Evolutionary conservation across 352 stramenopile species (phyloP), one percentile per base, ranked within the genome.

Genomic region (Globisporangium paddicum): DNA sequence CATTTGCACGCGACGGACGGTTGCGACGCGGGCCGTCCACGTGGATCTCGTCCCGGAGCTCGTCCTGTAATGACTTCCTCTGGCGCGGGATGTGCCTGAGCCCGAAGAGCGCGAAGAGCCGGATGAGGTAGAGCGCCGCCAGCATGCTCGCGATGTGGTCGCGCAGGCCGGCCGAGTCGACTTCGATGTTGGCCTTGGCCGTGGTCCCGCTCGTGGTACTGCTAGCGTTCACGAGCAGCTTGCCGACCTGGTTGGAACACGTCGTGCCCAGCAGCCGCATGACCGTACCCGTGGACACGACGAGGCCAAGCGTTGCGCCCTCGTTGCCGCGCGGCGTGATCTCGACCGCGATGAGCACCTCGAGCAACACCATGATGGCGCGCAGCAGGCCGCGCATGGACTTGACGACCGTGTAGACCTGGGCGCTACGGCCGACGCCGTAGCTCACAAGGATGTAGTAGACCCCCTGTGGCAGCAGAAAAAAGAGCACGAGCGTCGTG

Each of bases 261-360:
- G 73, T 82, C 2, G 74, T 74, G 0, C 72, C 68, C 0, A 86
- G 40, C 14, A 87, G 51, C 18, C 75, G 51, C 71, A 83, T 79
- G 55, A 82, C 81, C 13, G 61, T 73, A 13, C 68, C 68, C 62
- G 83, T 73, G 0, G 80, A 87, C 30, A 80, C 69, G 53, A 90
- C 55, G 9, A 82, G 50, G 7, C 80, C 80, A 0, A 86, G 44
- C 7, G 79, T 76, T 4, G 77, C 73, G 8, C 79, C 79, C 72
- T 89, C 79, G 19, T 67, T 75, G 26, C 71, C 73, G 1, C 69
- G 63, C 9, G 74, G 75, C 9, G 77, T 72, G 37, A 87, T 85
- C 62, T 89, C 79, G 1, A 80, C 68, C 1, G 64, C 65, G 28
- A 84, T 58, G 13, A 63, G 60, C 10, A 73, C 58, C 40, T 82